These are phyloP conservation scores for Trichoderma asperelloides DNA, from an alignment of 495 filamentous ascomycete genomes.

Conservation along the genomic window DNA sequence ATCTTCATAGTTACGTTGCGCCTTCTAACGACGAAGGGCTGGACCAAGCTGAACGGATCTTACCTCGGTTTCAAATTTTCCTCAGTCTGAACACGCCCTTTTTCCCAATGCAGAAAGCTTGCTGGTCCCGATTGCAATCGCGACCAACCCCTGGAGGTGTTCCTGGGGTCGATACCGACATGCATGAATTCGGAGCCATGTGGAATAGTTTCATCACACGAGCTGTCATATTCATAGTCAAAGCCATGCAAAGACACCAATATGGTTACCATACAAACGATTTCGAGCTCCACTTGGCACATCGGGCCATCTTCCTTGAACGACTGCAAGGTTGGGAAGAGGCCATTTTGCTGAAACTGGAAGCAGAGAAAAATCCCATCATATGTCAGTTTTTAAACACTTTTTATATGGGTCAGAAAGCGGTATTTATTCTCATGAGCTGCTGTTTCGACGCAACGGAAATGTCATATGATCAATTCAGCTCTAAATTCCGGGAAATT, in stretches of 20 bases:
- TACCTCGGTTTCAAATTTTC: neutral
- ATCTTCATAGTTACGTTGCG: neutral
- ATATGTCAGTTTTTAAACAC: neutral
- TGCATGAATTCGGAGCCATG: neutral
- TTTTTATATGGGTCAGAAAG: neutral
- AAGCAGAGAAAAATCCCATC: neutral
- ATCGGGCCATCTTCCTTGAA: neutral
- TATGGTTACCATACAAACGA: neutral
- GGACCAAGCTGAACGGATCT: neutral
- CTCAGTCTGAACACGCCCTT: neutral
- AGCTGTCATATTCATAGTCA: neutral
- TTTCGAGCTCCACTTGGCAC: neutral
- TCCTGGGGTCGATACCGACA: neutral
- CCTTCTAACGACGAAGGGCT: neutral
- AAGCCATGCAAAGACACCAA: neutral
- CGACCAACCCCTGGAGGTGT: neutral
- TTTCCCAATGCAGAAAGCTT: neutral
- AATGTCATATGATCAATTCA: neutral
- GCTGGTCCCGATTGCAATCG: neutral
- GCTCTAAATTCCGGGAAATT: neutral
- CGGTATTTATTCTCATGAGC: neutral
- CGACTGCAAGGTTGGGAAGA: neutral
- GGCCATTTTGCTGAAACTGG: neutral
- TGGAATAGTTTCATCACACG: neutral
- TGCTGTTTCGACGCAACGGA: neutral